Conservation (phyloP, 2,329 filamentous ascomycete genomes). For the Scleromitrula shiraiana region DNA sequence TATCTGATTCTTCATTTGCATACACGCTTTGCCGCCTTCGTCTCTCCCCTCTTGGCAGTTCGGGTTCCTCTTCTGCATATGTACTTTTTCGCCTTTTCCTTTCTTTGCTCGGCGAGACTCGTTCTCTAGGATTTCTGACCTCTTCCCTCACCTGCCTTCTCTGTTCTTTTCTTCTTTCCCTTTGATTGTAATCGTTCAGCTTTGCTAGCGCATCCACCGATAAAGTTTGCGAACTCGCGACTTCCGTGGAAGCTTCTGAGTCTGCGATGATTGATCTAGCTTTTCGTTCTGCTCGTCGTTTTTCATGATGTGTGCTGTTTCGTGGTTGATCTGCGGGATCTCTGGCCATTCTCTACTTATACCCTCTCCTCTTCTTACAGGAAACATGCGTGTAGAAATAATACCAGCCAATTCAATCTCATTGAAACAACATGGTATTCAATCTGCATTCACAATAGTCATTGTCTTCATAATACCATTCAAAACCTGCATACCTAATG, state of each 20-base stretch:
- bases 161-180: conserved; percentile 14
- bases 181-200: conserved; percentile 26
- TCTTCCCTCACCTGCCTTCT: conserved; percentile 49
- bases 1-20: too few relatives aligned
- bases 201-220: conserved; percentile 28
- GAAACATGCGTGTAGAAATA: too few relatives aligned
- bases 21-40: background rate
- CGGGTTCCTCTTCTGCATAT: too few relatives aligned
- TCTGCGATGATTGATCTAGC: conserved; percentile 16
- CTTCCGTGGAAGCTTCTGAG: conserved; percentile 17
- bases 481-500: background rate
- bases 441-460: too few relatives aligned
- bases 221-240: conserved; percentile 23
- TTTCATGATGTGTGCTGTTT: conserved; percentile 6
- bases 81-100: background rate
- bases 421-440: too few relatives aligned
- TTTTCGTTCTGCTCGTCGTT: conserved; percentile 10
- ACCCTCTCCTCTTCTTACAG: background rate
- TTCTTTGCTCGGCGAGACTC: conserved; percentile 22
- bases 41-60: background rate
- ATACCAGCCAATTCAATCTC: too few relatives aligned
- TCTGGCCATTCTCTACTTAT: conserved; percentile 9
- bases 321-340: conserved; percentile 3
- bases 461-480: too few relatives aligned
- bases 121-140: conserved; percentile 58